Evolutionary conservation across 345 rosid species (phyloP).

Genomic region (Physaria fendleri): DNA sequence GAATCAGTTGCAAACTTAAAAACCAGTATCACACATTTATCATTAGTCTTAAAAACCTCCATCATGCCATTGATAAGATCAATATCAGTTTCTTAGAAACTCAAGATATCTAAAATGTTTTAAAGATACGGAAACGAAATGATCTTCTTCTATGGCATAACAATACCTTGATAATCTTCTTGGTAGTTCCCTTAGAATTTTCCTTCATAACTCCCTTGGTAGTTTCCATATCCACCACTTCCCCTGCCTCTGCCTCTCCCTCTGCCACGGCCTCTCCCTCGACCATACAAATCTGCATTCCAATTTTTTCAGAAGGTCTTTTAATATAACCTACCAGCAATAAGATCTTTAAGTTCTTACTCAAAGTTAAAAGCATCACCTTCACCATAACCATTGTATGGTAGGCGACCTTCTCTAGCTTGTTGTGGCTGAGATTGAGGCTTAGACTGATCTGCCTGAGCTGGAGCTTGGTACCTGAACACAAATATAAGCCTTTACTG

Average conservation of each 20-base stretch:
- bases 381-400: slow-evolving; percentile 53
- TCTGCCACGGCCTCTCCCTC: slow-evolving; percentile 43
- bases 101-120: neutral
- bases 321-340: neutral
- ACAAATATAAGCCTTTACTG: neutral
- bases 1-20: slow-evolving; percentile 2
- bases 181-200: slow-evolving; percentile 24
- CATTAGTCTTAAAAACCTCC: neutral
- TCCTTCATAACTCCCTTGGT: slow-evolving; percentile 30
- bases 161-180: slow-evolving; percentile 32
- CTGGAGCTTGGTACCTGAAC: slow-evolving; percentile 83
- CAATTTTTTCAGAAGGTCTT: neutral
- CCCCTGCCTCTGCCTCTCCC: slow-evolving; percentile 37
- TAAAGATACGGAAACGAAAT: neutral
- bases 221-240: slow-evolving; percentile 40
- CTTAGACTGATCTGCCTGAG: slow-evolving; percentile 42
- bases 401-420: slow-evolving; percentile 39
- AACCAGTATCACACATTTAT: neutral
- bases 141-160: neutral
- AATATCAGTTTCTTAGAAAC: neutral
- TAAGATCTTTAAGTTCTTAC: neutral
- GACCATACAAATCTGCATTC: slow-evolving; percentile 39
- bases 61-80: neutral
- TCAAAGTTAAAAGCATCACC: slow-evolving; percentile 39
- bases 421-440: slow-evolving; percentile 56